Conservation (phyloP, 805 yeast species). For the Ogataea sp. region DNA sequence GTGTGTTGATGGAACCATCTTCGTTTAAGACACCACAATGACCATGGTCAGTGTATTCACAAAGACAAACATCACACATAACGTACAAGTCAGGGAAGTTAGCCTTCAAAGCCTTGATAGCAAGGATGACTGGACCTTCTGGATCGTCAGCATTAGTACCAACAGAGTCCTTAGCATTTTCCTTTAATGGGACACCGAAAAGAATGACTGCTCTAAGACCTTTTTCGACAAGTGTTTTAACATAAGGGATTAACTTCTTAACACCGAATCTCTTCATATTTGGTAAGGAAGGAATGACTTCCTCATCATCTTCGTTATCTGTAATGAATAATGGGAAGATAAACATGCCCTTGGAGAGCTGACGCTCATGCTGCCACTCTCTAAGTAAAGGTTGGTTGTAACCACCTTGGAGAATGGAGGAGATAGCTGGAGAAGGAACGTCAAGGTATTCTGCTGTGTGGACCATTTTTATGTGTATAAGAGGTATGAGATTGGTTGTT, state of each 20-base stretch:
- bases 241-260: slow-evolving; percentile 67
- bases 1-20: slow-evolving; percentile 79
- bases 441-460: slow-evolving; percentile 70
- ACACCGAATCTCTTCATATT: slow-evolving; percentile 83
- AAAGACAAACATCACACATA: slow-evolving; percentile 91
- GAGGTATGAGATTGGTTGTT: not conserved
- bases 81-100: slow-evolving; percentile 79
- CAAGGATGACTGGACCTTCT: slow-evolving; percentile 84
- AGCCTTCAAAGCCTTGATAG: slow-evolving; percentile 54
- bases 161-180: slow-evolving; percentile 65
- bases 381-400: slow-evolving; percentile 85
- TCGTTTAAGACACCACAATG: slow-evolving; percentile 90
- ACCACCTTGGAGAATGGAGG: slow-evolving; percentile 86
- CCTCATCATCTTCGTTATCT: slow-evolving; percentile 75
- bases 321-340: slow-evolving; percentile 87
- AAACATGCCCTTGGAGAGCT: slow-evolving; percentile 78
- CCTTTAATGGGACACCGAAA: slow-evolving; percentile 83
- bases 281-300: slow-evolving; percentile 69
- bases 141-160: slow-evolving; percentile 96
- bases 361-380: slow-evolving; percentile 87
- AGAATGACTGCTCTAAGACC: slow-evolving; percentile 82
- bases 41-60: slow-evolving; percentile 97
- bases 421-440: slow-evolving; percentile 47
- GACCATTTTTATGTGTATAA: not conserved
- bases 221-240: slow-evolving; percentile 59